Conservation (phyloP, 2,329 filamentous ascomycete species). For the Cordyceps pruinosa region DNA sequence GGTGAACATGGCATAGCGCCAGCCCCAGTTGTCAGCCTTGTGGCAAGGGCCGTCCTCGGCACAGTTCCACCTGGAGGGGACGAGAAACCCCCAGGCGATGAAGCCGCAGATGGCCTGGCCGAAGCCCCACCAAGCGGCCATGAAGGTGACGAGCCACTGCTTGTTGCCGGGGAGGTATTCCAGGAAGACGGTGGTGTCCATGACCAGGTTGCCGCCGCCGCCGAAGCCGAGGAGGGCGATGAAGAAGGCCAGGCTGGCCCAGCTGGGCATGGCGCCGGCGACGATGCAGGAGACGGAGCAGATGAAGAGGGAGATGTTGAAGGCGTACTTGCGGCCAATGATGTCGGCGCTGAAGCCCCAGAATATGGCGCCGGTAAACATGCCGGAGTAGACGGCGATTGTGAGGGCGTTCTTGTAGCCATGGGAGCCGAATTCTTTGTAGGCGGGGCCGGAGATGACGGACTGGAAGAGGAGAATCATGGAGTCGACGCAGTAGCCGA, state of each 20-base stretch:
- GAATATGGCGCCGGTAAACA: constrained; percentile 53
- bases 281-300: constrained; percentile 51
- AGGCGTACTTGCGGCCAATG: constrained; percentile 60
- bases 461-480: constrained; percentile 50
- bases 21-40: constrained; percentile 40
- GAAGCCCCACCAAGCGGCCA: constrained; percentile 45
- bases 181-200: constrained; percentile 46
- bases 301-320: constrained; percentile 60
- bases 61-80: constrained; percentile 42
- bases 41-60: constrained; percentile 36
- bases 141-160: constrained; percentile 40
- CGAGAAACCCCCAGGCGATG: constrained; percentile 40
- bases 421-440: constrained; percentile 48
- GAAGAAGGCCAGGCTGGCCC: constrained; percentile 57
- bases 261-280: constrained; percentile 61
- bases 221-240: constrained; percentile 58
- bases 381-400: constrained; percentile 53
- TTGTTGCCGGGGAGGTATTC: constrained; percentile 42
- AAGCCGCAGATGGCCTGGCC: constrained; percentile 42
- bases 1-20: constrained; percentile 40
- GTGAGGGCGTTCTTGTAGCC: constrained; percentile 52
- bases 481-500: constrained; percentile 46
- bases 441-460: constrained; percentile 53
- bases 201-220: constrained; percentile 42
- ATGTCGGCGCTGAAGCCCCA: constrained; percentile 64